Evolutionary conservation across 345 rosid genomes (phyloP).

Genomic region (Eucalyptus tenuipes): DNA sequence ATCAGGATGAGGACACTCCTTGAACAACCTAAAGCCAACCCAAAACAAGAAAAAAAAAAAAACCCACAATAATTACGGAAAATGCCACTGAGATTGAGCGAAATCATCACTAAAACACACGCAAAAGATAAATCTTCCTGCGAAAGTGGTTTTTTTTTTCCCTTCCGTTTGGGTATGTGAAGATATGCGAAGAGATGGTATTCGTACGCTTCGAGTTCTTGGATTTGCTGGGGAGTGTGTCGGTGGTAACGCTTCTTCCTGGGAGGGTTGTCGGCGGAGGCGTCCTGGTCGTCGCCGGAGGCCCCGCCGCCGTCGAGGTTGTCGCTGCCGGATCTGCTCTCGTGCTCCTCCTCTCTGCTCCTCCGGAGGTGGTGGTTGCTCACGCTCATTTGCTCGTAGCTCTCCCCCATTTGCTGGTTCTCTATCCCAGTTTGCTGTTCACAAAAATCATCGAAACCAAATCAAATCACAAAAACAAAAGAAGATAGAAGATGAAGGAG

Average conservation of each 20-base stretch:
- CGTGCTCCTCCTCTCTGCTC: slow-evolving; percentile 54
- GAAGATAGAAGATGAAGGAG: neutral
- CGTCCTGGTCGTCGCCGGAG: slow-evolving; percentile 95
- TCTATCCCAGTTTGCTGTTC: slow-evolving; percentile 33
- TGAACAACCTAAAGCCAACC: slow-evolving; percentile 35
- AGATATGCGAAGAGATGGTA: neutral
- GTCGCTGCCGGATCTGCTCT: slow-evolving; percentile 97
- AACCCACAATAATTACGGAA: neutral
- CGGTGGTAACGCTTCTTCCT: slow-evolving; percentile 96
- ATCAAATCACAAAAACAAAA: neutral
- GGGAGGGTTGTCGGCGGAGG: slow-evolving; percentile 63
- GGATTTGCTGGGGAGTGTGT: slow-evolving; percentile 99
- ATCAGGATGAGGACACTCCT: slow-evolving; percentile 95
- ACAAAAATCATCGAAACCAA: neutral
- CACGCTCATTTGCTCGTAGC: slow-evolving; percentile 7
- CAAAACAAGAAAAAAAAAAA: neutral
- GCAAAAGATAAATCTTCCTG: neutral
- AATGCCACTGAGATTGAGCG: neutral
- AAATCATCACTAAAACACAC: neutral
- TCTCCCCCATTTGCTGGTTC: slow-evolving; percentile 15
- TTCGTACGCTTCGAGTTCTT: slow-evolving; percentile 89
- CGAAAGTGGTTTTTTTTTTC: neutral
- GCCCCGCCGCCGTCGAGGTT: slow-evolving; percentile 69
- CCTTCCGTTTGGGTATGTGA: neutral
- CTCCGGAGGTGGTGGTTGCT: slow-evolving; percentile 12